These are phyloP conservation scores for Colletotrichum limetticola DNA, from an alignment of 2,329 filamentous ascomycete genomes.

Conservation along the genomic window DNA sequence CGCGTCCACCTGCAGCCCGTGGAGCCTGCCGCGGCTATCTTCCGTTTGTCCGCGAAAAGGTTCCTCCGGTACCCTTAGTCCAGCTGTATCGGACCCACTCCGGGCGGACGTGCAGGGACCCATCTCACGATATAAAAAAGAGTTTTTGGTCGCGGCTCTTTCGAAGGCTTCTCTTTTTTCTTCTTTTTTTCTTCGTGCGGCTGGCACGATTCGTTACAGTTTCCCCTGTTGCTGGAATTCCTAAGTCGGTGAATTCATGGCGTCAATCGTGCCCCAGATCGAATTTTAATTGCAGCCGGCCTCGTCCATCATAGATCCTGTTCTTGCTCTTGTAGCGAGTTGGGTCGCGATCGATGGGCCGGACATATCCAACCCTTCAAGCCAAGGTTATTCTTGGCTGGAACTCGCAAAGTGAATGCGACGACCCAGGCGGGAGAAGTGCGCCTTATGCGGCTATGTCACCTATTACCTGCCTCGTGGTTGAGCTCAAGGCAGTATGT, in stretches of 20 bases:
- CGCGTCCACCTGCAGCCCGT: too few relatives aligned
- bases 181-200: constrained; percentile 79
- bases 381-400: too few relatives aligned
- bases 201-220: constrained; percentile 69
- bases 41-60: neutral
- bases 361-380: constrained; percentile 50
- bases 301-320: constrained; percentile 47
- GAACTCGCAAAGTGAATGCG: neutral
- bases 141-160: neutral
- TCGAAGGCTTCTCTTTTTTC: constrained; percentile 48
- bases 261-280: constrained; percentile 85
- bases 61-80: neutral
- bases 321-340: neutral
- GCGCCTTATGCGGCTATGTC: neutral
- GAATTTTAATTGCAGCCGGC: constrained; percentile 80
- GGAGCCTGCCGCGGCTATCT: neutral
- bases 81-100: neutral
- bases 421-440: neutral
- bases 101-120: constrained; percentile 14
- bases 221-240: constrained; percentile 85
- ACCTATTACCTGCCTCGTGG: neutral
- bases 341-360: constrained; percentile 46
- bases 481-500: neutral
- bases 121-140: constrained; percentile 32
- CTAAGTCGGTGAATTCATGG: constrained; percentile 64